phyloP scores from a whole-genome alignment of 108 stramenopile species.

The Fragilaria radians region DNA sequence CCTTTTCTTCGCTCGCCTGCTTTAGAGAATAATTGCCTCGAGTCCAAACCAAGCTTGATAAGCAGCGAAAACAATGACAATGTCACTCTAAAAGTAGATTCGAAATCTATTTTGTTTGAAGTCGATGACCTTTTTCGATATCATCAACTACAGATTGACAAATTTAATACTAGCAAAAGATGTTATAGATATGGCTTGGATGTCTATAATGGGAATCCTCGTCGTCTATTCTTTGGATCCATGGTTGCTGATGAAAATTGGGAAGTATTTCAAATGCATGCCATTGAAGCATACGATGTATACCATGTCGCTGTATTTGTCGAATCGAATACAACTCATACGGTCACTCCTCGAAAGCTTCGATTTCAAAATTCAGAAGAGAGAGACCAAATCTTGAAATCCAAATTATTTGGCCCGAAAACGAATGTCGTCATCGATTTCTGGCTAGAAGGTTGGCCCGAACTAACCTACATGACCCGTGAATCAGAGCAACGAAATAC shows the following conservation, averaged over 20 bases:
- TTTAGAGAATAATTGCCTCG: no score
- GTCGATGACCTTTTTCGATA: not conserved
- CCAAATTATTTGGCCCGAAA: not conserved
- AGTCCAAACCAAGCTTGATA: no score
- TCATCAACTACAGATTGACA: not conserved
- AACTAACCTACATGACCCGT: conserved; percentile 5
- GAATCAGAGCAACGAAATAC: conserved; percentile 40
- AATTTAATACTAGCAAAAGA: not conserved
- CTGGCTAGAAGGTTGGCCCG: not conserved
- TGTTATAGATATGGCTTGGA: not conserved
- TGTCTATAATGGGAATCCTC: not conserved
- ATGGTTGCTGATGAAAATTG: conserved; percentile 41
- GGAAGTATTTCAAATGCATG: conserved; percentile 23
- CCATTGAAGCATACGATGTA: conserved; percentile 39
- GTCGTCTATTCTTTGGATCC: not conserved
- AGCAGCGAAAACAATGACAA: no score
- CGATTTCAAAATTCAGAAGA: conserved; percentile 24
- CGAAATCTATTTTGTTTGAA: no score
- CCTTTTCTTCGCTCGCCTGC: no score
- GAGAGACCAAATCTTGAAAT: conserved; percentile 12
- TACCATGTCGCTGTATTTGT: conserved; percentile 42
- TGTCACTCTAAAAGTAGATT: no score
- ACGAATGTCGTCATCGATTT: not conserved
- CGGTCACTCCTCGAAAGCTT: conserved; percentile 9
- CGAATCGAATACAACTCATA: conserved; percentile 50